A percentile compares a stretch with the other conserved stretches of the same genome.
phyloP scores from a whole-genome alignment of 2,329 filamentous ascomycete species.

The Domatiomyces catenatus region DNA sequence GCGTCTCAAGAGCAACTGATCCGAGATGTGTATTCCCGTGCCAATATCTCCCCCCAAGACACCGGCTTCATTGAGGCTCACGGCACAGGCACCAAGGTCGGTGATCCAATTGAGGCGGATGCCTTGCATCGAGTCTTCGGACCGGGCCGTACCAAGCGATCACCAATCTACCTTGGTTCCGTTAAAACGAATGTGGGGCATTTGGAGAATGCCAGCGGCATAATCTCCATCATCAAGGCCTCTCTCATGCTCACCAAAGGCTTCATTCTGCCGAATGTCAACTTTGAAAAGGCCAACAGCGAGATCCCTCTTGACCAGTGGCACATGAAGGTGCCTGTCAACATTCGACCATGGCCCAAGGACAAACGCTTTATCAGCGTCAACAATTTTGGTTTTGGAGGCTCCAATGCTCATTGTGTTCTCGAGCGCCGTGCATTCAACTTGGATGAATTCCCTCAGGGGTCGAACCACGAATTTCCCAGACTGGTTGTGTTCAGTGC shows the following conservation, averaged over 20 bases:
- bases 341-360: slow-evolving; percentile 4
- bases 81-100: slow-evolving; percentile 27
- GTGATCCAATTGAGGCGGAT: slow-evolving; percentile 17
- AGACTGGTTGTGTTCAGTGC: background rate
- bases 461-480: background rate
- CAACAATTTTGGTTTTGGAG: slow-evolving; percentile 14
- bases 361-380: slow-evolving; percentile 4
- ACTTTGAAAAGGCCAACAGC: slow-evolving; percentile 27
- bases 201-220: slow-evolving; percentile 7
- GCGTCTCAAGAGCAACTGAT: slow-evolving; percentile 24
- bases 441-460: background rate
- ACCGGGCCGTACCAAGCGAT: background rate
- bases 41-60: slow-evolving; percentile 13
- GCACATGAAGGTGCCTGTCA: slow-evolving; percentile 2
- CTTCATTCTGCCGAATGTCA: slow-evolving; percentile 22
- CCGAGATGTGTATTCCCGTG: slow-evolving; percentile 20
- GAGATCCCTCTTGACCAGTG: background rate
- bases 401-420: slow-evolving; percentile 12
- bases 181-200: slow-evolving; percentile 6
- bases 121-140: slow-evolving; percentile 20
- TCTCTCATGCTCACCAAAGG: slow-evolving; percentile 4
- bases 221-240: slow-evolving; percentile 8
- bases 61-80: slow-evolving; percentile 19
- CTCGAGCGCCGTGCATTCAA: slow-evolving; percentile 2
- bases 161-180: slow-evolving; percentile 3